phyloP scores from a whole-genome alignment of 2,329 filamentous ascomycete genomes.

The Blastomyces percursus region DNA sequence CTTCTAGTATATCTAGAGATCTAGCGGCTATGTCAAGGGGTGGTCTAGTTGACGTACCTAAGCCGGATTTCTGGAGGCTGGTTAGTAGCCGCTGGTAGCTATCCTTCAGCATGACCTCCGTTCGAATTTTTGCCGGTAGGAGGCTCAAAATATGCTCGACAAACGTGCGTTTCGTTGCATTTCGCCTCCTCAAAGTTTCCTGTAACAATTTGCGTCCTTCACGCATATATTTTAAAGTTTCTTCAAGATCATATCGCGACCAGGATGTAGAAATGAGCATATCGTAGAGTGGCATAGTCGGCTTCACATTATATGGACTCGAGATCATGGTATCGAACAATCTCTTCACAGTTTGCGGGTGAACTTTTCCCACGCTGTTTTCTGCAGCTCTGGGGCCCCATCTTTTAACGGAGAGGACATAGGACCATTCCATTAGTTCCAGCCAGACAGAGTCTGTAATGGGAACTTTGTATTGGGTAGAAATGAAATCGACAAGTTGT shows the following conservation, averaged over 20 bases:
- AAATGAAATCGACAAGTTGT: constrained; percentile 52
- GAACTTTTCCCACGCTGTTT: constrained; percentile 26
- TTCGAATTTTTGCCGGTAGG: background rate
- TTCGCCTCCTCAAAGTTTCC: constrained; percentile 21
- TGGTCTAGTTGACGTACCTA: background rate
- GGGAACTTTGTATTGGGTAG: constrained; percentile 46
- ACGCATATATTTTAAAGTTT: constrained; percentile 21
- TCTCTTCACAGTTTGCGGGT: constrained; percentile 36
- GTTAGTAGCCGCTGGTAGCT: background rate
- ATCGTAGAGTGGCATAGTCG: constrained; percentile 47
- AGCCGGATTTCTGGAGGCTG: background rate
- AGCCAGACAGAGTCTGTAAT: constrained; percentile 53
- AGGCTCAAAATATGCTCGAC: background rate
- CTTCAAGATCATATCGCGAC: constrained; percentile 12
- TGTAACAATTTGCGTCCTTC: constrained; percentile 23
- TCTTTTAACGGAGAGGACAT: constrained; percentile 42
- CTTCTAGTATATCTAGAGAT: background rate
- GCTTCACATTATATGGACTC: constrained; percentile 45
- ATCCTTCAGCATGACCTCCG: background rate
- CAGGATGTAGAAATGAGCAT: constrained; percentile 24
- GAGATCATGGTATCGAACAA: constrained; percentile 52
- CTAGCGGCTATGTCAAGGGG: background rate
- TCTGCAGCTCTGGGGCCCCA: constrained; percentile 23
- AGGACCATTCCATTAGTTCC: constrained; percentile 57
- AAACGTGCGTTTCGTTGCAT: background rate